Evolutionary conservation across 2,329 filamentous ascomycete genomes (phyloP).

Genomic region (Setomelanomma holmii): DNA sequence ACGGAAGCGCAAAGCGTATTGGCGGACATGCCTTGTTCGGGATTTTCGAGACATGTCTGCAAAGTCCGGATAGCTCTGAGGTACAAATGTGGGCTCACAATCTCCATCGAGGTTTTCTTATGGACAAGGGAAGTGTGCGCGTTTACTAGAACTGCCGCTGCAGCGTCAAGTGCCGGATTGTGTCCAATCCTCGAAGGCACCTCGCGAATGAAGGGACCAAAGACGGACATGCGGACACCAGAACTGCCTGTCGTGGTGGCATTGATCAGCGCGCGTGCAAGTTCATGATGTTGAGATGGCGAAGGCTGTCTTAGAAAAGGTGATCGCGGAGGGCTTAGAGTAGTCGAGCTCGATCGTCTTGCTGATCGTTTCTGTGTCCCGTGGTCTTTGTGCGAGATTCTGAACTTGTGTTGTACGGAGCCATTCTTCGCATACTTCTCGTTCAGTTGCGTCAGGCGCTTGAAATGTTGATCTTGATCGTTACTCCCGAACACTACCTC

Average conservation of each 20-base stretch:
- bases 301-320: constrained; percentile 31
- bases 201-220: constrained; percentile 41
- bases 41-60: constrained; percentile 36
- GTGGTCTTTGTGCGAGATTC: constrained; percentile 24
- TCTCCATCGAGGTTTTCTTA: constrained; percentile 28
- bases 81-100: constrained; percentile 37
- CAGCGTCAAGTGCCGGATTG: constrained; percentile 41
- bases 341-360: constrained; percentile 16
- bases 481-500: constrained; percentile 3
- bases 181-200: constrained; percentile 40
- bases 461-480: constrained; percentile 17
- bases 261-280: constrained; percentile 36
- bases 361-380: constrained; percentile 8
- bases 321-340: constrained; percentile 20
- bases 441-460: constrained; percentile 30
- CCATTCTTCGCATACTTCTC: constrained; percentile 35
- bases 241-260: constrained; percentile 32
- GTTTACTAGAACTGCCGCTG: constrained; percentile 38
- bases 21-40: constrained; percentile 36
- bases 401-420: constrained; percentile 38
- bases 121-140: constrained; percentile 36
- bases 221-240: constrained; percentile 41
- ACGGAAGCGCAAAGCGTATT: constrained; percentile 46
- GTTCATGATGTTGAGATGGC: constrained; percentile 33
- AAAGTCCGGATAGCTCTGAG: constrained; percentile 40